Evolutionary conservation across 805 yeast species (phyloP).

Genomic region (Candida saitoana): DNA sequence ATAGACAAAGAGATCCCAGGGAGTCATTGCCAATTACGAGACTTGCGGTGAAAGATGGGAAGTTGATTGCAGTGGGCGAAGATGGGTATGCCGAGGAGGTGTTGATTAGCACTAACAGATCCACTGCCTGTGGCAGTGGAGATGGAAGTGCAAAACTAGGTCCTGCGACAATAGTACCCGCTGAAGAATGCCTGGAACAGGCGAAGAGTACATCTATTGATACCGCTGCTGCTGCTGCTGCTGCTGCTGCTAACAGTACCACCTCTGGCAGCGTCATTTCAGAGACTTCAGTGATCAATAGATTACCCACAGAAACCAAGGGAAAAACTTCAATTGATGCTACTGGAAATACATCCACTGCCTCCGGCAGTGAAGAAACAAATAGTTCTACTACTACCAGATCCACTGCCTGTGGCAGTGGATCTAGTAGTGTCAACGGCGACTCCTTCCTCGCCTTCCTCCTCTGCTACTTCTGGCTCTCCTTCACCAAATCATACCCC

Average conservation of each 20-base stretch:
- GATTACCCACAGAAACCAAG: background rate
- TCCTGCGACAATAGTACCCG: background rate
- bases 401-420: background rate
- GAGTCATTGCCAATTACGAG: slow-evolving; percentile 2
- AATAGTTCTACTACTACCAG: background rate
- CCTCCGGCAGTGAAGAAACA: background rate
- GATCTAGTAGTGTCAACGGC: slow-evolving; percentile 13
- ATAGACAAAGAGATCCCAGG: slow-evolving; percentile 7
- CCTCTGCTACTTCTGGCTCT: slow-evolving; percentile 40
- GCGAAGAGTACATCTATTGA: background rate
- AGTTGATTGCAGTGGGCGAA: background rate
- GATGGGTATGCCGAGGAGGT: background rate
- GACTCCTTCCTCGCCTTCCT: slow-evolving; percentile 58
- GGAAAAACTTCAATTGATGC: background rate
- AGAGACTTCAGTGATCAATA: too few relatives aligned
- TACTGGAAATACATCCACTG: background rate
- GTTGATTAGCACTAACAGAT: background rate
- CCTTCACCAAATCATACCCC: slow-evolving; percentile 81
- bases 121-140: background rate
- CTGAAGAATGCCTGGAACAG: too few relatives aligned
- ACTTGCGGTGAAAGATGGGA: slow-evolving; percentile 1
- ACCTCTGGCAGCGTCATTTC: too few relatives aligned
- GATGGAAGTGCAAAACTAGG: background rate
- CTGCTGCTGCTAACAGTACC: background rate
- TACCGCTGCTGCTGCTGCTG: background rate